These are phyloP conservation scores for Venturia oleaginea DNA, from an alignment of 2,329 filamentous ascomycete species.

Conservation along the genomic window DNA sequence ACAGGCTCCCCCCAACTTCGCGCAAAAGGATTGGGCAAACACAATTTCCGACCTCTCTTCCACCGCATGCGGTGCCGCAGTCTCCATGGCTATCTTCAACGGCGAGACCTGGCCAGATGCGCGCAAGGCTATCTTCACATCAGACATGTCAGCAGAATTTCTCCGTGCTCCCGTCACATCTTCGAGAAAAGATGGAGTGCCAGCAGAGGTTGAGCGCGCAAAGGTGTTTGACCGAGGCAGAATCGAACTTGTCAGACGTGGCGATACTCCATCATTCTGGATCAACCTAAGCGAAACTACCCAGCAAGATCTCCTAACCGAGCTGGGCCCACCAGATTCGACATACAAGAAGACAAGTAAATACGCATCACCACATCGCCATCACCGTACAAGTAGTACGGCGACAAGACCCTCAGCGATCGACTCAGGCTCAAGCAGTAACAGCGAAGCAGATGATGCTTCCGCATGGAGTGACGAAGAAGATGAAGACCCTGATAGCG, in stretches of 20 bases:
- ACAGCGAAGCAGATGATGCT: constrained; percentile 14
- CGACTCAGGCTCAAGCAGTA: not conserved
- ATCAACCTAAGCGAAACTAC: constrained; percentile 79
- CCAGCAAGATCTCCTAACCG: constrained; percentile 81
- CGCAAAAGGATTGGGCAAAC: constrained; percentile 55
- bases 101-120: constrained; percentile 87
- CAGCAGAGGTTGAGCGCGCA: constrained; percentile 79
- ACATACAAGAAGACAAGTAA: constrained; percentile 75
- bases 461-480: constrained; percentile 50
- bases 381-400: constrained; percentile 2
- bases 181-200: constrained; percentile 68
- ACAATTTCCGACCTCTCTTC: constrained; percentile 75
- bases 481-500: constrained; percentile 36
- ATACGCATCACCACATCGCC: not conserved
- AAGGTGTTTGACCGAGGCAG: constrained; percentile 68
- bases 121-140: constrained; percentile 66
- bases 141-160: constrained; percentile 9
- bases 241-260: constrained; percentile 65
- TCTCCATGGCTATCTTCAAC: constrained; percentile 82
- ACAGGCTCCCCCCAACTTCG: constrained; percentile 46
- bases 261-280: constrained; percentile 53
- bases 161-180: constrained; percentile 36
- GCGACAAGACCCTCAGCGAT: constrained; percentile 3
- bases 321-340: constrained; percentile 85
- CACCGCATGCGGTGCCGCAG: constrained; percentile 64